Conservation (phyloP, 306 rosid species). For the Fragaria nilgerrensis region DNA sequence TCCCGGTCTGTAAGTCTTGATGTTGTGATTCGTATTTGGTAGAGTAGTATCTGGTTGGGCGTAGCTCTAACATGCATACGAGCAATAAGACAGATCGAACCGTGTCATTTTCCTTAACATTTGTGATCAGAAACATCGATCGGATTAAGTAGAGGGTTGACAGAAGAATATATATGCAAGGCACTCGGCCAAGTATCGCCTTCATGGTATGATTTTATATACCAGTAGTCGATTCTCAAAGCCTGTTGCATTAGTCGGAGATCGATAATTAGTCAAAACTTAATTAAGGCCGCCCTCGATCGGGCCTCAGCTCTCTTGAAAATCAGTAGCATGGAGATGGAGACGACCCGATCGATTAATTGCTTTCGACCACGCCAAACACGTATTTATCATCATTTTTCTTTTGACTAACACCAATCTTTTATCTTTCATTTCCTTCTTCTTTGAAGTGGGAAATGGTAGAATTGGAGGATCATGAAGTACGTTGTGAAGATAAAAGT, state of each 20-base stretch:
- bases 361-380: background rate
- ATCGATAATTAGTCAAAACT: background rate
- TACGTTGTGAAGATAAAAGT: background rate
- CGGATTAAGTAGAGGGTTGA: background rate
- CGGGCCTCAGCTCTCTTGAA: background rate
- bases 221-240: background rate
- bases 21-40: background rate
- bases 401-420: background rate
- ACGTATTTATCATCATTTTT: background rate
- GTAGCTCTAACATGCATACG: no score
- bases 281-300: background rate
- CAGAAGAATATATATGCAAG: background rate
- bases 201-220: background rate
- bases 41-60: no score
- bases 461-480: background rate
- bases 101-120: background rate
- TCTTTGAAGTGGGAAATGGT: background rate
- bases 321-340: background rate
- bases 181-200: background rate
- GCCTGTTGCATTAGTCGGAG: background rate
- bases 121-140: background rate
- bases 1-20: background rate
- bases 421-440: background rate
- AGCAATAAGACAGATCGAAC: background rate
- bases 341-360: background rate